These are phyloP conservation scores for Phalaenopsis equestris DNA, from an alignment of 106 monocot genomes.

Conservation along the genomic window DNA sequence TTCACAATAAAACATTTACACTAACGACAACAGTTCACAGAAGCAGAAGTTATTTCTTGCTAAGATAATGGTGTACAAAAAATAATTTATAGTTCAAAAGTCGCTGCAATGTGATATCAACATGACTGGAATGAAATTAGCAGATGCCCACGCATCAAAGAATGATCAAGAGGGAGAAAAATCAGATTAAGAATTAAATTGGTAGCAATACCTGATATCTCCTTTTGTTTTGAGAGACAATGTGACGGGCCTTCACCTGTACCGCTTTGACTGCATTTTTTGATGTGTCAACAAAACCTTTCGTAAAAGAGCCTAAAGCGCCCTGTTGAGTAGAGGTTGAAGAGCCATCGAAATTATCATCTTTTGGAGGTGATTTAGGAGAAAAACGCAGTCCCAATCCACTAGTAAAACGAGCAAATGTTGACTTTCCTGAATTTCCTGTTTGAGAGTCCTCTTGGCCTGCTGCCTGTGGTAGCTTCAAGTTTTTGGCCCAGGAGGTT, in stretches of 20 bases:
- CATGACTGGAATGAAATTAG: not conserved
- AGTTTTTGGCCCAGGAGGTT: constrained; percentile 80
- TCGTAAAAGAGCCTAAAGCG: constrained; percentile 81
- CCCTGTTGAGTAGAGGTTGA: constrained; percentile 38
- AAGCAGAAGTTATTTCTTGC: not conserved
- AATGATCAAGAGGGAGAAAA: not conserved
- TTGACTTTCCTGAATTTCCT: constrained; percentile 60
- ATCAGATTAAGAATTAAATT: not conserved
- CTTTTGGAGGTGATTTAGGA: constrained; percentile 48
- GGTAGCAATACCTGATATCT: constrained; percentile 75
- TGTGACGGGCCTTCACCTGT: constrained; percentile 93
- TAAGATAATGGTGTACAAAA: not conserved
- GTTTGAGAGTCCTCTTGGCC: constrained; percentile 41
- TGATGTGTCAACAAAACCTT: constrained; percentile 85
- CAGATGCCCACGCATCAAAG: not conserved
- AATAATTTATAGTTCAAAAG: not conserved
- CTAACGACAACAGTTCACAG: not conserved
- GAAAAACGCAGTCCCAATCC: constrained; percentile 59
- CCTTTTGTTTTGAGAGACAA: constrained; percentile 98
- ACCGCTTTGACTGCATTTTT: constrained; percentile 96
- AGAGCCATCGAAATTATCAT: constrained; percentile 34
- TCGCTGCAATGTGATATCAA: not conserved
- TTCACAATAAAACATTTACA: not conserved
- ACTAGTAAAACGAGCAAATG: constrained; percentile 75
- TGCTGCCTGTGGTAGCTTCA: constrained; percentile 58